Percentiles rank a stretch among this genome's conserved stretches.
Conservation (phyloP, 495 filamentous ascomycete genomes). For the Tuber microsphaerosporum region DNA sequence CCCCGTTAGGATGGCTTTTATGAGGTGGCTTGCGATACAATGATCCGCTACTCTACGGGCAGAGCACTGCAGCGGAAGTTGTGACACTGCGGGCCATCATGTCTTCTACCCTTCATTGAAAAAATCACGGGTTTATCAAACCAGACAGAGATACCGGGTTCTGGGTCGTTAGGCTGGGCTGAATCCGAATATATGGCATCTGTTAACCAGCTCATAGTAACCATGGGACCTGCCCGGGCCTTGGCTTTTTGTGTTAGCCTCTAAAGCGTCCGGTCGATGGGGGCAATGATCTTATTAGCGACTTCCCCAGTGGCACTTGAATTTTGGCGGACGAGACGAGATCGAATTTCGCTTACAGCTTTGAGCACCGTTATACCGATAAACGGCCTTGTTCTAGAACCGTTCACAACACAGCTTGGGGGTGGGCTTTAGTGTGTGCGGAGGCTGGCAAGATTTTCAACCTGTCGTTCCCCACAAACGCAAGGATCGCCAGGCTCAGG, state of each 20-base stretch:
- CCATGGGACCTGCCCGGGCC: neutral
- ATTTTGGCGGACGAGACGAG: neutral
- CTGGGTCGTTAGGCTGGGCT: neutral
- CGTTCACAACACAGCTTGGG: neutral
- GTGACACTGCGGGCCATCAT: neutral
- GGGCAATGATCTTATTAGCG: neutral
- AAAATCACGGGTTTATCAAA: neutral
- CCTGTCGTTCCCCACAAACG: neutral
- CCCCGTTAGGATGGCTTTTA: neutral
- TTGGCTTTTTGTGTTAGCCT: neutral
- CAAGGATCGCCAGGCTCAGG: neutral
- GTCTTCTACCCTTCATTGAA: neutral
- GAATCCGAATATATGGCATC: neutral
- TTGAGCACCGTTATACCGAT: neutral
- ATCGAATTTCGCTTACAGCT: neutral
- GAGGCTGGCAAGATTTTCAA: neutral
- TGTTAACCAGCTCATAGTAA: neutral
- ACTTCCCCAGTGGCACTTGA: neutral
- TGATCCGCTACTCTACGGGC: neutral
- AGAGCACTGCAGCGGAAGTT: neutral
- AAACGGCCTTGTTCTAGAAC: neutral
- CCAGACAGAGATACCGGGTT: neutral
- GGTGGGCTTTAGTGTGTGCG: neutral
- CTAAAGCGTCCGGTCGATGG: neutral
- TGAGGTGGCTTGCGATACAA: neutral